Evolutionary conservation across 2,329 filamentous ascomycete genomes (phyloP).

Genomic region (Fusarium udum): DNA sequence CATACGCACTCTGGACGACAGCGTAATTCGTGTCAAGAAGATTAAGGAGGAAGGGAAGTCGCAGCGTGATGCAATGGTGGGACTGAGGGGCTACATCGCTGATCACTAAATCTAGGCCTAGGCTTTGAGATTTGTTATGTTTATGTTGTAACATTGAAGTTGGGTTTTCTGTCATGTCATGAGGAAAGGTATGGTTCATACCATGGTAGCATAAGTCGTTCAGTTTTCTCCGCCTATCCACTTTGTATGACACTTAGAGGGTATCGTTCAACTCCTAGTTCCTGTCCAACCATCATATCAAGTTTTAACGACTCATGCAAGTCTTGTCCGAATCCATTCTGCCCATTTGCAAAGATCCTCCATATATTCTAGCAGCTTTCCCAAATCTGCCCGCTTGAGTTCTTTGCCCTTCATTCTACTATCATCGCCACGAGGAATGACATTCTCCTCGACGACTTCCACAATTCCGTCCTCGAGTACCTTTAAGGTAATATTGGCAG

Average conservation of each 20-base stretch:
- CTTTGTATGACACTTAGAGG: slow-evolving; percentile 20
- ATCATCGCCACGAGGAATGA: slow-evolving; percentile 40
- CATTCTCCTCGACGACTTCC: slow-evolving; percentile 66
- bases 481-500: slow-evolving; percentile 65
- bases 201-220: not conserved
- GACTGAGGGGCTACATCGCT: slow-evolving; percentile 28
- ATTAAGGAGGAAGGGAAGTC: slow-evolving; percentile 49
- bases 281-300: not conserved
- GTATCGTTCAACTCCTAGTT: slow-evolving; percentile 40
- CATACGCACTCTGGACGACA: slow-evolving; percentile 33
- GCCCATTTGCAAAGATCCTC: slow-evolving; percentile 64
- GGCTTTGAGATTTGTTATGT: not conserved
- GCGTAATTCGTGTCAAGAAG: slow-evolving; percentile 42
- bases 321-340: slow-evolving; percentile 60
- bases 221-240: not conserved
- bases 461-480: slow-evolving; percentile 69
- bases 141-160: not conserved
- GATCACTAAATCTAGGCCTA: not conserved
- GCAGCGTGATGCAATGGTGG: slow-evolving; percentile 40
- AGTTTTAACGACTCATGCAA: slow-evolving; percentile 33
- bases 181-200: not conserved
- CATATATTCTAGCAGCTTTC: slow-evolving; percentile 57
- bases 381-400: slow-evolving; percentile 55
- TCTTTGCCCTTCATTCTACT: slow-evolving; percentile 48
- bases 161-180: not conserved